Conservation (phyloP, 1,284 basidiomycete genomes). For the Rhodotorula glutinis region DNA sequence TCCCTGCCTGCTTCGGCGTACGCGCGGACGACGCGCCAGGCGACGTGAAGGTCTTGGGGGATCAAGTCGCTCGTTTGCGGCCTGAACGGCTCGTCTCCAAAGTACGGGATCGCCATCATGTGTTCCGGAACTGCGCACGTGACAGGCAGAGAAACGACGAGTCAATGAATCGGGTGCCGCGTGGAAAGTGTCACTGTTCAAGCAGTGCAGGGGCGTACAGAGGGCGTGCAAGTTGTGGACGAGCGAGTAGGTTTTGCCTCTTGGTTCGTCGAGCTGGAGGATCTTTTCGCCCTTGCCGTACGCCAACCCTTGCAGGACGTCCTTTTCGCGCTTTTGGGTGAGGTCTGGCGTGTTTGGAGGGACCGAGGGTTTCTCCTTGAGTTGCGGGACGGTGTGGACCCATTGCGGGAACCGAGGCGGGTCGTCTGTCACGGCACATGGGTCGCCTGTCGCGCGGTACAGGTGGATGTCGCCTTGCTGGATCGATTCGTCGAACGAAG, state of each 20-base stretch:
- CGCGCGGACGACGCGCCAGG: conserved; percentile 16
- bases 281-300: conserved; percentile 26
- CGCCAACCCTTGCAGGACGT: conserved; percentile 20
- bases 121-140: conserved; percentile 13
- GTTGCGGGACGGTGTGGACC: conserved; percentile 18
- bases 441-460: conserved; percentile 3
- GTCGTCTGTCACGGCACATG: background rate
- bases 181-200: too few relatives aligned
- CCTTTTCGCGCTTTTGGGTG: conserved; percentile 4
- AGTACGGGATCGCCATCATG: conserved; percentile 23
- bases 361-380: conserved; percentile 20
- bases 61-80: conserved; percentile 23
- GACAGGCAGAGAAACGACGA: background rate
- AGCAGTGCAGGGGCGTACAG: too few relatives aligned
- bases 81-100: conserved; percentile 13
- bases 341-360: conserved; percentile 29
- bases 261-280: background rate
- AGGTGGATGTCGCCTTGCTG: conserved; percentile 5
- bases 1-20: conserved; percentile 14
- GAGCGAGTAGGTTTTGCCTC: conserved; percentile 9
- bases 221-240: conserved; percentile 31
- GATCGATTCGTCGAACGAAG: conserved; percentile 7
- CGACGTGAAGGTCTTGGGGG: conserved; percentile 13
- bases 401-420: conserved; percentile 5
- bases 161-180: too few relatives aligned